Evolutionary conservation across 2,329 filamentous ascomycete species (phyloP).

Genomic region (Leptodontidium sp.): DNA sequence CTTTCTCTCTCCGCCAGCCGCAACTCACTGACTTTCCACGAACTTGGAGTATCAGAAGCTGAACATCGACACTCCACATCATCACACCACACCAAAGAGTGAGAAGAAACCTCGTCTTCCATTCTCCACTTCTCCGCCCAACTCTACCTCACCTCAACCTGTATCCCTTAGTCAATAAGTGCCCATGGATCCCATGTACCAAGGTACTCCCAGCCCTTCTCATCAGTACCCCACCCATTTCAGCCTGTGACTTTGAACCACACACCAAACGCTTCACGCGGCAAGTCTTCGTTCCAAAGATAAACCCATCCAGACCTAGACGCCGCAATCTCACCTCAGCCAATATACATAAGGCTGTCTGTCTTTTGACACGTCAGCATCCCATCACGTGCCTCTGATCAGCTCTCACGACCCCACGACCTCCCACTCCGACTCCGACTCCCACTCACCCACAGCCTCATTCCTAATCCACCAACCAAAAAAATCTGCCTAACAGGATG

Average conservation of each 20-base stretch:
- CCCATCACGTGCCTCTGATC: not conserved
- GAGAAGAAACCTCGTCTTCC: too few relatives aligned
- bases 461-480: not conserved
- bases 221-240: not conserved
- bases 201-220: not conserved
- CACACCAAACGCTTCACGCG: not conserved
- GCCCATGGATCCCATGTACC: not conserved
- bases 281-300: not conserved
- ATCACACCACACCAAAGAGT: too few relatives aligned
- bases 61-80: too few relatives aligned
- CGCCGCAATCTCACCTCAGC: constrained; percentile 6
- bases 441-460: not conserved
- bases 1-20: too few relatives aligned
- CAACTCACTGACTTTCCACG: too few relatives aligned
- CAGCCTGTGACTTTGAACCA: not conserved
- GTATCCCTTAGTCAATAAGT: not conserved
- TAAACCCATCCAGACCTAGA: not conserved
- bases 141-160: too few relatives aligned
- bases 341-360: constrained; percentile 4
- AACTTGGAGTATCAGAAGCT: too few relatives aligned
- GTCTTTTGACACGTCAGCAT: constrained; percentile 5
- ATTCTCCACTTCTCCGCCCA: too few relatives aligned
- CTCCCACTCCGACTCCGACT: not conserved
- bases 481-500: constrained; percentile 11
- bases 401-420: not conserved